Percentiles rank a stretch among this genome's conserved stretches.
phyloP scores from a whole-genome alignment of 2,329 filamentous ascomycete species.

The Apiospora rasikravindrae region DNA sequence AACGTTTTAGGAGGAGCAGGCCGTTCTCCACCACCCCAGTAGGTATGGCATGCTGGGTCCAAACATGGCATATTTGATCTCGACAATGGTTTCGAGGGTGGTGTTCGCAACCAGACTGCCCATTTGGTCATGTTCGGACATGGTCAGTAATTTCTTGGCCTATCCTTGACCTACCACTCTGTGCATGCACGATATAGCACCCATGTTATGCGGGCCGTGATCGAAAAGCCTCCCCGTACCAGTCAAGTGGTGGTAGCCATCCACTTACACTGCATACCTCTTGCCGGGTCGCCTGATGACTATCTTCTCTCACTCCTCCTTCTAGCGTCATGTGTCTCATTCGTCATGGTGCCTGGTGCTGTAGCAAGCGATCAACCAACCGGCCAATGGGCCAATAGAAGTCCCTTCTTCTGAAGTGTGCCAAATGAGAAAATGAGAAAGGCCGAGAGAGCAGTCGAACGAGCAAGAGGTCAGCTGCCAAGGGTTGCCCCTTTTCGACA shows the following conservation, averaged over 20 bases:
- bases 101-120: background rate
- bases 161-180: background rate
- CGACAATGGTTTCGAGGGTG: background rate
- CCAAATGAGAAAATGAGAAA: background rate
- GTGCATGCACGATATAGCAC: background rate
- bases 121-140: background rate
- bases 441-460: background rate
- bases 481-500: background rate
- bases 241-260: background rate
- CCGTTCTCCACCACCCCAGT: background rate
- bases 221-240: background rate
- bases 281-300: background rate
- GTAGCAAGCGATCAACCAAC: background rate
- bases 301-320: background rate
- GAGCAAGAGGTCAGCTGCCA: background rate
- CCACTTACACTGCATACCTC: conserved; percentile 1
- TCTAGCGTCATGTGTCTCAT: background rate
- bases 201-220: background rate
- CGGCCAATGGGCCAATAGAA: background rate
- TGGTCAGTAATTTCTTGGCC: conserved; percentile 3
- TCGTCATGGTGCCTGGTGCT: background rate
- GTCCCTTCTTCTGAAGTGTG: background rate
- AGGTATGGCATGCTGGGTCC: background rate
- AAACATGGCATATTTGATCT: background rate
- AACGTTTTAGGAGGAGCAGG: background rate